phyloP scores from a whole-genome alignment of 306 rosid species.

The Castanopsis chinensis region DNA sequence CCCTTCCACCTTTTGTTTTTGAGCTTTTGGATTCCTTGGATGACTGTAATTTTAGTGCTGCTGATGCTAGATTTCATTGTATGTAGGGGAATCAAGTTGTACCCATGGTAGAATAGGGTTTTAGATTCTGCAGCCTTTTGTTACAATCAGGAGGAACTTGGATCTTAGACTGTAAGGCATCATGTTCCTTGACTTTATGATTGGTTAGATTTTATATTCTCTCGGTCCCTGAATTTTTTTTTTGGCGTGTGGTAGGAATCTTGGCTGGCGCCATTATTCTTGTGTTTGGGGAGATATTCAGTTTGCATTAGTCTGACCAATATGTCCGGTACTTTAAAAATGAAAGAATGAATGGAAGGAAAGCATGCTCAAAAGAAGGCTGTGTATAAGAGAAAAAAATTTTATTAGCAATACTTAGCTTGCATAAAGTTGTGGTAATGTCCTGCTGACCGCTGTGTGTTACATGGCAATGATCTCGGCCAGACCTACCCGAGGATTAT shows the following conservation, averaged over 20 bases:
- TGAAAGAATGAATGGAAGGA: neutral
- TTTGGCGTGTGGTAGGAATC: neutral
- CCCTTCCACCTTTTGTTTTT: conserved; percentile 4
- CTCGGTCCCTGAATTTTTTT: neutral
- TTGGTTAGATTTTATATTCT: neutral
- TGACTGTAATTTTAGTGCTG: conserved; percentile 36
- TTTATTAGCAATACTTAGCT: no score
- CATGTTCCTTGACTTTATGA: neutral
- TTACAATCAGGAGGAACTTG: conserved; percentile 17
- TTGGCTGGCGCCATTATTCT: neutral
- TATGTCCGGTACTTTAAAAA: neutral
- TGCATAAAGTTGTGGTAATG: no score
- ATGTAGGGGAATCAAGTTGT: conserved; percentile 29
- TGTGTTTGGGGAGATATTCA: neutral
- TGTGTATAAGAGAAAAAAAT: no score
- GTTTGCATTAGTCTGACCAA: neutral
- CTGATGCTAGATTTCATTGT: conserved; percentile 31
- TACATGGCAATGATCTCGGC: no score
- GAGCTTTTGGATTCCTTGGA: conserved; percentile 31
- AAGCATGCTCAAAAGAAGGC: no score
- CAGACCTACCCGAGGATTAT: no score
- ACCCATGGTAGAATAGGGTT: conserved; percentile 45
- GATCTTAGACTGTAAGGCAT: conserved; percentile 33
- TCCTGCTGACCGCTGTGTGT: no score
- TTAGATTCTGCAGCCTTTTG: conserved; percentile 32